A percentile compares a stretch with the other conserved stretches of the same genome.
phyloP scores from a whole-genome alignment of 495 filamentous ascomycete species.

The Xylona heveae region DNA sequence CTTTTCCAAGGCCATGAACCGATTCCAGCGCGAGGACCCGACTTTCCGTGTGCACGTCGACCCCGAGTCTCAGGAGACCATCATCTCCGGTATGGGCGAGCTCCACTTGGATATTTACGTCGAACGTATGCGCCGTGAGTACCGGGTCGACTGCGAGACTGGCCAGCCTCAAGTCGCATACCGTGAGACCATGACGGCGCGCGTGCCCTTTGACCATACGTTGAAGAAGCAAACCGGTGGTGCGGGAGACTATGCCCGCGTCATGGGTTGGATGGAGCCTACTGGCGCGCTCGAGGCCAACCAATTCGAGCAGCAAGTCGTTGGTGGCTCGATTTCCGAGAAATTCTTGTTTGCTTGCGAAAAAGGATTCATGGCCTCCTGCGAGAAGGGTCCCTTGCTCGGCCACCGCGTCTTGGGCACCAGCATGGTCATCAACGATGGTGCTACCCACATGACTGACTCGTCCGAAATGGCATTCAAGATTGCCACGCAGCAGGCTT shows the following conservation, averaged over 20 bases:
- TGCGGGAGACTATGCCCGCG: conserved; percentile 88
- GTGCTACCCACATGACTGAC: conserved; percentile 94
- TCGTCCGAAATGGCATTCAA: conserved; percentile 98
- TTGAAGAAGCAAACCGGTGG: conserved; percentile 95
- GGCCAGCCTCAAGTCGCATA: conserved; percentile 95
- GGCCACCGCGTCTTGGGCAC: conserved; percentile 86
- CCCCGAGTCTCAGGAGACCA: conserved; percentile 74
- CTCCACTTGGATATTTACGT: conserved; percentile 94
- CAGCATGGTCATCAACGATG: conserved; percentile 85
- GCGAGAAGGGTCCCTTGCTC: conserved; percentile 74
- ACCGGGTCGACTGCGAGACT: conserved; percentile 86
- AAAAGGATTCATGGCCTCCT: conserved; percentile 78
- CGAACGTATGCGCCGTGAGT: conserved; percentile 95
- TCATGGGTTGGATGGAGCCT: conserved; percentile 84
- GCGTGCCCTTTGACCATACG: conserved; percentile 70
- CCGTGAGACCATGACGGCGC: conserved; percentile 71
- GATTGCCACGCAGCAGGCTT: conserved; percentile 86
- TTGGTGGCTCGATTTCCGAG: conserved; percentile 80
- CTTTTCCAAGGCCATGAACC: conserved; percentile 96
- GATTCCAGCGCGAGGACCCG: conserved; percentile 96
- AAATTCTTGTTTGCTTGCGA: conserved; percentile 93
- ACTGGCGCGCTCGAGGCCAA: conserved; percentile 50
- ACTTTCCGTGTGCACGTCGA: conserved; percentile 94
- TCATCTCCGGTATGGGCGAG: conserved; percentile 98
- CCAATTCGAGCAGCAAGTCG: conserved; percentile 66